Base-by-base conservation (phyloP, 257 asterid species). In the Anisodus acutangulus region DNA sequence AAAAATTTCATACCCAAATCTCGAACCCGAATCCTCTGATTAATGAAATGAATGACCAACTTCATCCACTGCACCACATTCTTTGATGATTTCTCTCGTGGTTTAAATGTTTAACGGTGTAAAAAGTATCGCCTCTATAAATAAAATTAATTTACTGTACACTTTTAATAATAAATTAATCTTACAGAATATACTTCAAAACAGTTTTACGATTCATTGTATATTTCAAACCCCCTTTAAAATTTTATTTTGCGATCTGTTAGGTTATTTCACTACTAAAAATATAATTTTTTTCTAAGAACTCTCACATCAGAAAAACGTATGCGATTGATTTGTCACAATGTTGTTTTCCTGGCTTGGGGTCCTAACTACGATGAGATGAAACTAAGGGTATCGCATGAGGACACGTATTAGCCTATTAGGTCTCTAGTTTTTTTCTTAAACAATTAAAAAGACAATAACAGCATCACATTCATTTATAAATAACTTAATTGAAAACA, bases 361-460 rank as follows among this genome's bases (percentile, higher is more conserved):
- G 87, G 87, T 63, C 89, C 89, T 72, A 9, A 53, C 31, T 12
- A 3, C 0, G 5, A 62, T 26, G 76, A 37, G 53, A 59, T 26
- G 76, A 37, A 43, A 59, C 9, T 0, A 31, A 35, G 15, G 71
- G 86, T 59, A 39, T 79, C 3, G 49, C 58, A 60, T 11, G 22
- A 31, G 54, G 87, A 71, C 89, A 84, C 89, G 89, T 86, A 79
- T 26, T 79, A 80, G 76, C 81, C 71, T 0, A 69, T 26, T 82
- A 80, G 76, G 83, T 80, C 0, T 72, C 26, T 71, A 12, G 10
- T 4, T 51, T 79, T 45, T 57, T 39, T 3, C 1, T 49, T 22
- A 59, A 8, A 53, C 15, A 7, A n/a, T 16, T 45, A 37, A 82
- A 13, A 49, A 49, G 2, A 76, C 12, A 26, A 13, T 49, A 6